Evolutionary conservation across 2,329 filamentous ascomycete genomes (phyloP), one percentile per base, ranked within the genome.

Genomic region (Sclerotinia borealis): DNA sequence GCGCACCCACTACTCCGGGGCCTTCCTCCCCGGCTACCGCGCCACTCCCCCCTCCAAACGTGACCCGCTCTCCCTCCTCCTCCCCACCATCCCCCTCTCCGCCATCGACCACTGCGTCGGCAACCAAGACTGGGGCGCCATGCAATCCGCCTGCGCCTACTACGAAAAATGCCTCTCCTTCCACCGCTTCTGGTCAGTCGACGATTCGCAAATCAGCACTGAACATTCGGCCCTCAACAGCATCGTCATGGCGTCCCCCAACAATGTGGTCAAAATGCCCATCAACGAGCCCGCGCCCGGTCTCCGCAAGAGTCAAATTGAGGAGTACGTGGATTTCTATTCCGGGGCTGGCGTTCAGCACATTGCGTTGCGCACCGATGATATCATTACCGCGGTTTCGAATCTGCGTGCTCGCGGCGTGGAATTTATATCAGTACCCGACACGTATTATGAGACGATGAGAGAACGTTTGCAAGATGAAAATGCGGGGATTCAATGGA

Each of bases 161-260:
- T 98, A 97, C 80, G 93, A 97, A 79, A 85, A 87, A 67, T 90
- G 89, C 67, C 89, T 97, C 34, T 89, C 89, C 61, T 97, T 97
- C 84, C 92, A 96, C 80, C 91, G 93, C 69, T 97, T 97, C 87
- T 97, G 93, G 93, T 92, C 88, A 61, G 93, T 97, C 64, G 93
- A 97, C 76, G 93, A 97, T 81, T 89, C 86, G 70, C 86, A 96
- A 75, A 96, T 97, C 78, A 91, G 87, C 83, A 96, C 91, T 69
- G 92, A 96, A 74, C 97, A 91, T 83, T 92, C 89, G 1, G 92
- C 93, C 11, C 82, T 97, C 54, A 92, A 88, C 78, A 91, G 86
- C 72, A 87, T 97, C 72, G 93, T 97, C 74, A 96, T 97, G 92
- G 85, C 90, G 48, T 91, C 88, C 5, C 86, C 87, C 65, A 91